These are phyloP conservation scores for Ustilago loliicola DNA, from an alignment of 1,284 basidiomycete genomes.

Conservation along the genomic window DNA sequence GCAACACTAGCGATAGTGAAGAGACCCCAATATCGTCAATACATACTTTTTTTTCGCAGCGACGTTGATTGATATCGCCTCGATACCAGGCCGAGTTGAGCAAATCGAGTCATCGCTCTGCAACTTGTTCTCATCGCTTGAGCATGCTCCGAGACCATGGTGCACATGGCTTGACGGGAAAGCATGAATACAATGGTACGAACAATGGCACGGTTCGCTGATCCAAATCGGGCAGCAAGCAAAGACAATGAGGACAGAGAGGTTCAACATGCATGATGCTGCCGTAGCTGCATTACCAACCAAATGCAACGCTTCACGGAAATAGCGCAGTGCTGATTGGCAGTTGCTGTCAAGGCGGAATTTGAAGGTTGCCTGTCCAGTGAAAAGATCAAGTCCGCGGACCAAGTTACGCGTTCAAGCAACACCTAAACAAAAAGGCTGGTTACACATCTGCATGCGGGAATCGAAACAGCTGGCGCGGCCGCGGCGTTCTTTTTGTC, in stretches of 20 bases:
- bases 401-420: background rate
- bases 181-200: background rate
- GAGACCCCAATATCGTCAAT: background rate
- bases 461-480: background rate
- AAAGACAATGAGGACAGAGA: background rate
- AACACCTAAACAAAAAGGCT: no score
- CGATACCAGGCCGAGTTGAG: no score
- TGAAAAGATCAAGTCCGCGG: constrained; percentile 16
- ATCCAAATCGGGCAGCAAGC: background rate
- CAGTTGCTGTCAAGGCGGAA: background rate
- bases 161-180: background rate
- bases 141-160: constrained; percentile 16
- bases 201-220: background rate
- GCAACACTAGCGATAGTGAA: background rate
- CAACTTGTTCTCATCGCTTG: background rate
- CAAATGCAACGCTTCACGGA: background rate
- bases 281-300: background rate
- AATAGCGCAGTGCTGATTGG: constrained; percentile 26
- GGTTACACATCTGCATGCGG: constrained; percentile 7
- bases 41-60: no score
- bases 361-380: background rate
- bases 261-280: background rate
- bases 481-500: background rate
- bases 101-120: constrained; percentile 22
- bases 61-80: no score